Base-by-base conservation (phyloP, 176 grass and related monocot species). In the Triticum urartu region DNA sequence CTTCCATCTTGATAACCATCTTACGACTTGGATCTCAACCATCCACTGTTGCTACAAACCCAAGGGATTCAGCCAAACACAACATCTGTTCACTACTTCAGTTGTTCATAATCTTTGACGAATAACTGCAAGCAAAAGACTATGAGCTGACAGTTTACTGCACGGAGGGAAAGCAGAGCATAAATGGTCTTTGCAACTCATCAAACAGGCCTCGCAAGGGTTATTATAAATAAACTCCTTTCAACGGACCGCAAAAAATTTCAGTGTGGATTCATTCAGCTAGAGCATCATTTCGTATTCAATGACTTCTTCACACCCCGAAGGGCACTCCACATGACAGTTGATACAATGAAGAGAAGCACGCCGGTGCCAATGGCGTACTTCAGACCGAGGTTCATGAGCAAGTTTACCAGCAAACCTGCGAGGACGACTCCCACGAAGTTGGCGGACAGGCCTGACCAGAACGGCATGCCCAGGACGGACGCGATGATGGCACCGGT, bases 371-470 rank as follows among this genome's bases (percentile, higher is more conserved):
- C 68, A 21, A 95, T 86, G 3, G 93, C 93, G 68, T 94, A 91
- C 34, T 92, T 95, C 12, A 94, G 75, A 43, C 93, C 91, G 18
- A 98, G 87, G 47, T 98, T 98, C 93, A 95, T 92, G 3, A 98
- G 81, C 56, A 98, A 77, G 86, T 98, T 95, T 42, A 98, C 93
- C 78, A 95, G 75, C 76, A 95, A 59, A 12, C 91, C 91, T 8
- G 93, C 93, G 35, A 98, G 56, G 59, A 98, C 38, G 10, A 98
- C 95, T 30, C 95, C 95, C 14, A 88, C 85, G 48, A 98, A 92
- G 87, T 98, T 98, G 1, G 93, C 93, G 0, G 91, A 92, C 64
- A 98, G 65, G 45, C 84, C 95, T 11, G 91, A 86, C 93, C 90
- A 95, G 62, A 95, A 95, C 2, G 91, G 80, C 90, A 98, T 95